Evolutionary conservation across 768 basidiomycete genomes (phyloP).

Genomic region (Kwoniella mangroviensis): DNA sequence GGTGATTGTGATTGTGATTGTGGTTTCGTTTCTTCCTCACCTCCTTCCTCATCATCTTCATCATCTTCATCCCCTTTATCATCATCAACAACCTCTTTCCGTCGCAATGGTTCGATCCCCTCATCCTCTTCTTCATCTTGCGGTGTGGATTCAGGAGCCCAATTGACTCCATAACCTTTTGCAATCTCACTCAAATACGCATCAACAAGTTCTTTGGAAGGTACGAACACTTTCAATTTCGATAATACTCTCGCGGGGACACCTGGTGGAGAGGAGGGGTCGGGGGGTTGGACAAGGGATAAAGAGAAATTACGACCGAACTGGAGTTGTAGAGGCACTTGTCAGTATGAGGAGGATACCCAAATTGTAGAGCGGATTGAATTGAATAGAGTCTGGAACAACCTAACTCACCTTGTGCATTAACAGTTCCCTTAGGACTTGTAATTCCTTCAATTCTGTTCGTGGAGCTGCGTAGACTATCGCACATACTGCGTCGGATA

Average conservation of each 20-base stretch:
- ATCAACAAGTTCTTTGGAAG: constrained; percentile 75
- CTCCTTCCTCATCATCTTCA: not conserved
- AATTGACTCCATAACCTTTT: constrained; percentile 77
- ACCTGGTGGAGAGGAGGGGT: constrained; percentile 64
- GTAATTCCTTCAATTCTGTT: constrained; percentile 89
- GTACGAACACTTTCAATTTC: constrained; percentile 74
- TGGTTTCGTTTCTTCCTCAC: constrained; percentile 9
- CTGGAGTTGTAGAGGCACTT: constrained; percentile 27
- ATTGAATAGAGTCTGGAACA: not conserved
- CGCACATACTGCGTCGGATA: constrained; percentile 81
- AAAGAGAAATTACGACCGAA: constrained; percentile 88
- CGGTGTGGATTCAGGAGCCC: constrained; percentile 61
- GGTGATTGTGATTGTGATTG: not conserved
- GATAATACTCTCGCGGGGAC: constrained; percentile 80
- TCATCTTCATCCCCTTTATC: constrained; percentile 38
- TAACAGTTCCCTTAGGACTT: constrained; percentile 86
- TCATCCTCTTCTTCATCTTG: constrained; percentile 24
- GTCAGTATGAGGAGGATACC: not conserved
- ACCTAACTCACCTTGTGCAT: constrained; percentile 72
- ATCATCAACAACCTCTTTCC: constrained; percentile 52
- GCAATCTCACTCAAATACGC: constrained; percentile 89
- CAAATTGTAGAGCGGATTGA: too few species aligned
- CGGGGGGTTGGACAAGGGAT: constrained; percentile 77
- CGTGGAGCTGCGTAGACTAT: constrained; percentile 90
- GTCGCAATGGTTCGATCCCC: constrained; percentile 18